Evolutionary conservation across 2,329 filamentous ascomycete species (phyloP), one percentile per base, ranked within the genome.

Genomic region (Chaetomium globosum): DNA sequence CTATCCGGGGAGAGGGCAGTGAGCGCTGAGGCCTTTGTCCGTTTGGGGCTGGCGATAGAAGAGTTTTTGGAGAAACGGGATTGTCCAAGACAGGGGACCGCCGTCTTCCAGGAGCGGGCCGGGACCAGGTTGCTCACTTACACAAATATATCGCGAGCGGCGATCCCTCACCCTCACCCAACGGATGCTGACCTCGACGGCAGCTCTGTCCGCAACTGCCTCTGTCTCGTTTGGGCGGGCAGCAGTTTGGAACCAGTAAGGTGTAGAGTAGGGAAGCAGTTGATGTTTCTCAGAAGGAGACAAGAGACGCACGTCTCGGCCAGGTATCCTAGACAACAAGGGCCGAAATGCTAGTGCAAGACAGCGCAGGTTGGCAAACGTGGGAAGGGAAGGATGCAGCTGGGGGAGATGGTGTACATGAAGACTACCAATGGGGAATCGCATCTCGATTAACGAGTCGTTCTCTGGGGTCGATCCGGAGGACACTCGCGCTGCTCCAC

Each of bases 71-170:
- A 56, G 55, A 53, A 52, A 61, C 43, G 48, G 64, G 59, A 59
- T 33, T 52, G 13, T 59, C 31, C 19, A 70, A 59, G 66, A 67
- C 67, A 70, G 66, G 69, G 68, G 64, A 70, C 59, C 64, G 66
- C 64, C 59, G 67, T 61, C 64, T 72, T 68, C n/a, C 6, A 23
- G 46, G 49, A 66, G 63, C 56, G 63, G 58, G 63, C 65, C 64
- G 63, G 63, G 57, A 66, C 55, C 57, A 39, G 63, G 63, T 61
- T 62, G 46, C 53, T 59, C 65, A 63, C 54, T 70, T 70, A 69
- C 67, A 70, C 58, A 51, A 33, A 57, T 28, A 13, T 39, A 23
- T 51, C n/a, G 57, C 48, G 60, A 43, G 48, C 39, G 39, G 39
- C 39, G 39, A 43, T 49, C 39, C 56, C 31, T 36, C 36, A 10